Evolutionary conservation across 2,329 filamentous ascomycete genomes (phyloP).

Genomic region (Aureobasidium zeae): DNA sequence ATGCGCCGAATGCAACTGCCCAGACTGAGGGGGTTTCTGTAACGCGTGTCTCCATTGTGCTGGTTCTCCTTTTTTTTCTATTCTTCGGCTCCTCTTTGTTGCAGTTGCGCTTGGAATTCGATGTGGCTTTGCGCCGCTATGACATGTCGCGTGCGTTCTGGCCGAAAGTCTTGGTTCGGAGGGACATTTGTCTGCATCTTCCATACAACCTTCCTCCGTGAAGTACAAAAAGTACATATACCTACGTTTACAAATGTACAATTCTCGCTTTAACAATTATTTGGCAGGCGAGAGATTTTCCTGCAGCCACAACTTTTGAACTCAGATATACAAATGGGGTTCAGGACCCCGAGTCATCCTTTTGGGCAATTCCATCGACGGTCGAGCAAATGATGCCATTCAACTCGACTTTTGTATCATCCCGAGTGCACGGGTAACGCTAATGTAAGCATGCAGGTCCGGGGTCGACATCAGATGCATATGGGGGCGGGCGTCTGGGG

Average conservation of each 20-base stretch:
- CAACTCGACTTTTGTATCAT: too few species aligned
- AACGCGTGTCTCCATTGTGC: slow-evolving; percentile 12
- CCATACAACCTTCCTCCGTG: too few species aligned
- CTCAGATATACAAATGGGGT: background rate
- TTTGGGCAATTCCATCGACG: too few species aligned
- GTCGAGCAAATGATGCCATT: slow-evolving; percentile 5
- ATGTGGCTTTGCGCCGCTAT: slow-evolving; percentile 8
- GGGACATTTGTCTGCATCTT: too few species aligned
- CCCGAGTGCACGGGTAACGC: too few species aligned
- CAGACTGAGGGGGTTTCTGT: slow-evolving; percentile 42
- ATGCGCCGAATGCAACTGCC: slow-evolving; percentile 61
- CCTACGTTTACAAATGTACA: background rate
- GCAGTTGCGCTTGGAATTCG: background rate
- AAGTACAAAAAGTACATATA: too few species aligned
- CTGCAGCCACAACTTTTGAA: slow-evolving; percentile 8
- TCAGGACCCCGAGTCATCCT: too few species aligned
- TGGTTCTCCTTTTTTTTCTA: slow-evolving; percentile 9
- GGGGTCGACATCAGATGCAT: too few species aligned
- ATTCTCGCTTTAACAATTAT: background rate
- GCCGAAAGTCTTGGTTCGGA: slow-evolving; percentile 1
- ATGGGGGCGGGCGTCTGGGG: background rate
- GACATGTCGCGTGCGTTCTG: background rate
- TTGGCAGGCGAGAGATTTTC: slow-evolving; percentile 4
- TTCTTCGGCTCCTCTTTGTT: background rate
- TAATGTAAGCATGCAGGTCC: too few species aligned